A percentile compares a stretch with the other conserved stretches of the same genome.
These are phyloP conservation scores for Glutinoglossum americanum DNA, from an alignment of 495 filamentous ascomycete species.

Conservation along the genomic window DNA sequence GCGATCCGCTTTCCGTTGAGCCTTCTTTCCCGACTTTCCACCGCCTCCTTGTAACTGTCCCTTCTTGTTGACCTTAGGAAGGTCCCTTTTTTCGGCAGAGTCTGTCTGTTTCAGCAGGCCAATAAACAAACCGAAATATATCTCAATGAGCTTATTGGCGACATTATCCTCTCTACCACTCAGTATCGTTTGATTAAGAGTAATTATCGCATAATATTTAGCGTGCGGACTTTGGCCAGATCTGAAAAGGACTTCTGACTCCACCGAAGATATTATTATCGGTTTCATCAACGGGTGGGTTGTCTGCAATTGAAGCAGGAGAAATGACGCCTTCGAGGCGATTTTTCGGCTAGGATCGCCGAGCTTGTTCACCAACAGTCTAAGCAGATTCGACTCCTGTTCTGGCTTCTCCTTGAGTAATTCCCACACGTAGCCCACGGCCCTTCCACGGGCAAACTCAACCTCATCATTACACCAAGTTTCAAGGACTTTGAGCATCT, in stretches of 20 bases:
- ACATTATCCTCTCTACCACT: slow-evolving; percentile 61
- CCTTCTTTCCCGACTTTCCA: slow-evolving; percentile 22
- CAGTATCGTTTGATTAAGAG: slow-evolving; percentile 85
- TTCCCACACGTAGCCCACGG: slow-evolving; percentile 73
- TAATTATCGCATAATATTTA: slow-evolving; percentile 90
- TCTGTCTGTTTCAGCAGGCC: slow-evolving; percentile 18
- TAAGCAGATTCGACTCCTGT: slow-evolving; percentile 83
- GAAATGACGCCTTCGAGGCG: slow-evolving; percentile 73
- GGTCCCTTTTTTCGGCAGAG: not conserved
- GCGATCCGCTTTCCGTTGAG: slow-evolving; percentile 23
- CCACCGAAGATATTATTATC: slow-evolving; percentile 60
- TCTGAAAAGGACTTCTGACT: slow-evolving; percentile 68
- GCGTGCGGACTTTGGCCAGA: slow-evolving; percentile 72
- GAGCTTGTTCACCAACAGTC: slow-evolving; percentile 85
- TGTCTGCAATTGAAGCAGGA: slow-evolving; percentile 71
- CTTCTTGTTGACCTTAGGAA: slow-evolving; percentile 5
- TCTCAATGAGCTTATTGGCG: slow-evolving; percentile 59
- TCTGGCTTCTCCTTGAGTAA: slow-evolving; percentile 88
- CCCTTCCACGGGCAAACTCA: slow-evolving; percentile 66
- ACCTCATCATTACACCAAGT: slow-evolving; percentile 85
- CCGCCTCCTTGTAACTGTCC: not conserved
- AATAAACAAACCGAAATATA: slow-evolving; percentile 80
- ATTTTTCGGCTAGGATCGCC: slow-evolving; percentile 89
- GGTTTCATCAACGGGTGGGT: slow-evolving; percentile 85
- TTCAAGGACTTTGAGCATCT: slow-evolving; percentile 73